A percentile compares a stretch with the other conserved stretches of the same genome.
Conservation (phyloP, 192 early-diverging fungal species). For the Coemansia sp. region DNA sequence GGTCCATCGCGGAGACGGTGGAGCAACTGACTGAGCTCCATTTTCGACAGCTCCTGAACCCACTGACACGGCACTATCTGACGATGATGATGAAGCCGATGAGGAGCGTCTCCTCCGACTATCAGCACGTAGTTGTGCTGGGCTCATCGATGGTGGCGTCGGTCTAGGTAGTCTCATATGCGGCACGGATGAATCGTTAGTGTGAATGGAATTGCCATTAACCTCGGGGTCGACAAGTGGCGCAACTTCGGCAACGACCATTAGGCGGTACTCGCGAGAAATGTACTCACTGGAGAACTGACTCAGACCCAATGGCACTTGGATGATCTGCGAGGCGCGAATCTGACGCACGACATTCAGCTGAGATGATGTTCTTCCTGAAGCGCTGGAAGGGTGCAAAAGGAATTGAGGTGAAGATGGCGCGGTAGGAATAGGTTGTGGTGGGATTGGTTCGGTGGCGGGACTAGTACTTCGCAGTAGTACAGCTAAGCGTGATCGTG, state of each 20-base stretch:
- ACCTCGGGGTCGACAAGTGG: constrained; percentile 22
- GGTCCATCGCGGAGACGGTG: constrained; percentile 11
- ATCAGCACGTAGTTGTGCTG: neutral
- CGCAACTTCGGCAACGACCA: constrained; percentile 49
- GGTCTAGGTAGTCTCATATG: neutral
- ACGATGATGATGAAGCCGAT: neutral
- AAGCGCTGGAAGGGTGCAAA: neutral
- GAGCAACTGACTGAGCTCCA: neutral
- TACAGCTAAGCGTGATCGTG: constrained; percentile 36
- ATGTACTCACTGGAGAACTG: constrained; percentile 52
- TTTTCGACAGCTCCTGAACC: neutral
- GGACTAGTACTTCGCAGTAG: constrained; percentile 26
- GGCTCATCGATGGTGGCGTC: neutral
- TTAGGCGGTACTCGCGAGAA: constrained; percentile 55
- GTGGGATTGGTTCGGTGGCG: neutral
- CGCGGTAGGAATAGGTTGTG: constrained; percentile 4
- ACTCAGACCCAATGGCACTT: constrained; percentile 45
- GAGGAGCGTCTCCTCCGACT: neutral
- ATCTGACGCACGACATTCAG: constrained; percentile 40
- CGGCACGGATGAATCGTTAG: constrained; percentile 9
- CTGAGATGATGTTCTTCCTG: neutral
- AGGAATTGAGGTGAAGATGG: neutral
- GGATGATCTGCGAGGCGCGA: constrained; percentile 38
- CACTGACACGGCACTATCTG: neutral
- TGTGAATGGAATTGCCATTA: constrained; percentile 19